Conservation (phyloP, 495 filamentous ascomycete genomes). For the Aspergillus nanangensis region DNA sequence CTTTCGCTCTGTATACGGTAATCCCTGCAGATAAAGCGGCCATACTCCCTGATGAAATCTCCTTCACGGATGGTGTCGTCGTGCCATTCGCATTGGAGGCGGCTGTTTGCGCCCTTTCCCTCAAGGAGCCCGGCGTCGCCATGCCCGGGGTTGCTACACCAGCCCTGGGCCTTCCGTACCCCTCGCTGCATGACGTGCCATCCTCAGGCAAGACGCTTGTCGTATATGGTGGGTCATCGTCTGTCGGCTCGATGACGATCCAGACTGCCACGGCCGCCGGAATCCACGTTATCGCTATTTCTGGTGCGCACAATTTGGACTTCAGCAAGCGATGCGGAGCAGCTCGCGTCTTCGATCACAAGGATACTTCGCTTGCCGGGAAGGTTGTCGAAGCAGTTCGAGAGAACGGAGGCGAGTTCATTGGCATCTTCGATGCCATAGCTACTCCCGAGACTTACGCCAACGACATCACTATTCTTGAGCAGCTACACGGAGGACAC, state of each 20-base stretch:
- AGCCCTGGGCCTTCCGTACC: slow-evolving; percentile 4
- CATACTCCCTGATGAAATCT: slow-evolving; percentile 5
- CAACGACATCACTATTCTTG: not conserved
- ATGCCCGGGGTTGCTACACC: slow-evolving; percentile 6
- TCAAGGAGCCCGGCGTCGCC: slow-evolving; percentile 1
- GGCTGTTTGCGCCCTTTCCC: slow-evolving; percentile 1
- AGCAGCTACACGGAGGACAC: slow-evolving; percentile 2
- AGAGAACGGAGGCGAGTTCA: not conserved
- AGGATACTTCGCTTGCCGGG: not conserved
- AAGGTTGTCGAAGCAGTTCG: slow-evolving; percentile 1
- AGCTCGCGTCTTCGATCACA: not conserved
- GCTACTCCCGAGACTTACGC: slow-evolving; percentile 5
- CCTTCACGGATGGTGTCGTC: slow-evolving; percentile 9
- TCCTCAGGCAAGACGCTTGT: slow-evolving; percentile 1
- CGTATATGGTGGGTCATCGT: slow-evolving; percentile 8
- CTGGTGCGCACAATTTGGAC: slow-evolving; percentile 3
- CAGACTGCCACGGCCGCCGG: slow-evolving; percentile 1
- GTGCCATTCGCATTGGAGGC: slow-evolving; percentile 3
- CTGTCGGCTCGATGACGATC: slow-evolving; percentile 7
- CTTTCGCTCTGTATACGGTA: slow-evolving; percentile 7
- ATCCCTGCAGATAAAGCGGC: slow-evolving; percentile 7
- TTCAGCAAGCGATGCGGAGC: slow-evolving; percentile 1
- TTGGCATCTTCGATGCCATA: slow-evolving; percentile 9
- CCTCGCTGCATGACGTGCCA: not conserved
- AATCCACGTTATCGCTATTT: slow-evolving; percentile 6